A percentile compares a stretch with the other conserved stretches of the same genome.
Conservation (phyloP, 2,329 filamentous ascomycete species). For the Fusarium veterinarium region DNA sequence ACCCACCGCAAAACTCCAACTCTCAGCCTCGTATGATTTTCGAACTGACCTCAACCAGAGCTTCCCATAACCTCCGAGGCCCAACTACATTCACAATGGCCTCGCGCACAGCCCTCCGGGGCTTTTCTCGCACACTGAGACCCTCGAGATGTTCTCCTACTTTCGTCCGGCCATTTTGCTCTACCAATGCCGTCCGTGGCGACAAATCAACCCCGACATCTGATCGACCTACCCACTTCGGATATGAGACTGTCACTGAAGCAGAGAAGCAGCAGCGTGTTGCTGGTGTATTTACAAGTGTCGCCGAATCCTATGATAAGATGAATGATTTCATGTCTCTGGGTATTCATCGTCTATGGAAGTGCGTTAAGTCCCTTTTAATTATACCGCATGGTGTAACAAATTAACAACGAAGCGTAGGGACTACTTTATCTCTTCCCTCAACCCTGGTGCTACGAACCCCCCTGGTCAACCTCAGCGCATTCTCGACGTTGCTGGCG, state of each 20-base stretch:
- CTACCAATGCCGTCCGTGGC: constrained; percentile 43
- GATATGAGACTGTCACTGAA: constrained; percentile 86
- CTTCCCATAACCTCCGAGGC: constrained; percentile 18
- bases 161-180: constrained; percentile 46
- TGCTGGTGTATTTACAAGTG: constrained; percentile 91
- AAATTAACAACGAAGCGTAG: constrained; percentile 49
- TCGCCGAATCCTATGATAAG: constrained; percentile 92
- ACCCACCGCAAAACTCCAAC: constrained; percentile 43
- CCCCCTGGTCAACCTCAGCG: constrained; percentile 64
- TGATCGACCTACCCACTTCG: constrained; percentile 84
- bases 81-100: constrained; percentile 42
- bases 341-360: constrained; percentile 96
- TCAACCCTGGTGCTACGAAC: constrained; percentile 80
- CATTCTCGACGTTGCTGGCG: constrained; percentile 96
- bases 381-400: neutral
- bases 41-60: constrained; percentile 39
- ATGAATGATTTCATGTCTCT: constrained; percentile 99
- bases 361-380: constrained; percentile 57
- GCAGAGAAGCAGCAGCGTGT: constrained; percentile 79
- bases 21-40: constrained; percentile 47
- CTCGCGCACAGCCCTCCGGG: constrained; percentile 46
- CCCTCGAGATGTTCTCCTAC: constrained; percentile 23
- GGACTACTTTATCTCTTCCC: constrained; percentile 91
- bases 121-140: constrained; percentile 42
- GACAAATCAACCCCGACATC: constrained; percentile 47